Evolutionary conservation across 352 stramenopile species (phyloP).

Genomic region (Pythium phragmiticola): DNA sequence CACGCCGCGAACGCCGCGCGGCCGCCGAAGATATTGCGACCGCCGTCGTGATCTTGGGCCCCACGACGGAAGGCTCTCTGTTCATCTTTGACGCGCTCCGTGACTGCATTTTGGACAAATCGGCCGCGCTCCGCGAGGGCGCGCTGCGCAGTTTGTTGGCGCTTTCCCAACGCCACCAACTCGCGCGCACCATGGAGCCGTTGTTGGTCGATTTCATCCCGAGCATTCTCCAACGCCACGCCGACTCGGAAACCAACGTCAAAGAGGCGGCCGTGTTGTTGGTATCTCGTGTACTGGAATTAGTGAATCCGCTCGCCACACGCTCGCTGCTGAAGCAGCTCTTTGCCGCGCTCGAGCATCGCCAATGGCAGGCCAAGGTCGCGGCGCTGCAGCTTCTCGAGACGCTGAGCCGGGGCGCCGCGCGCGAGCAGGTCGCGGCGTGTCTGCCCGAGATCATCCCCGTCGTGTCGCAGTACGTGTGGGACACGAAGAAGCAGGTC

Average conservation of each 20-base stretch:
- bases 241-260: conserved; percentile 60
- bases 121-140: conserved; percentile 49
- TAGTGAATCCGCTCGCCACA: conserved; percentile 60
- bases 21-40: conserved; percentile 48
- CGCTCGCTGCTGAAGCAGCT: conserved; percentile 58
- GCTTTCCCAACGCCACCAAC: conserved; percentile 41
- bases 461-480: conserved; percentile 86
- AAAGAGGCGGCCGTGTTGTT: conserved; percentile 40
- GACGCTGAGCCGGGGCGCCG: conserved; percentile 63
- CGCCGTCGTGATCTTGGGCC: conserved; percentile 43
- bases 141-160: conserved; percentile 42
- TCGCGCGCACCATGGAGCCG: conserved; percentile 56
- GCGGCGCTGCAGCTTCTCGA: conserved; percentile 78
- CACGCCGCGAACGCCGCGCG: conserved; percentile 40
- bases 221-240: conserved; percentile 55
- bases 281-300: conserved; percentile 34
- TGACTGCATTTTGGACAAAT: conserved; percentile 43
- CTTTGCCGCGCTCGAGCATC: conserved; percentile 54
- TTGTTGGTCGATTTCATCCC: conserved; percentile 52
- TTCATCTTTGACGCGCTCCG: conserved; percentile 50
- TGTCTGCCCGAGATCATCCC: conserved; percentile 91
- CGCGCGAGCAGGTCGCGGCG: conserved; percentile 59
- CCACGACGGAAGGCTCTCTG: conserved; percentile 34
- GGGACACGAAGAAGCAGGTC: conserved; percentile 94
- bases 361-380: conserved; percentile 89